A percentile compares a stretch with the other conserved stretches of the same genome.
phyloP scores from a whole-genome alignment of 2,329 filamentous ascomycete genomes.

The Aspergillus amoenus region DNA sequence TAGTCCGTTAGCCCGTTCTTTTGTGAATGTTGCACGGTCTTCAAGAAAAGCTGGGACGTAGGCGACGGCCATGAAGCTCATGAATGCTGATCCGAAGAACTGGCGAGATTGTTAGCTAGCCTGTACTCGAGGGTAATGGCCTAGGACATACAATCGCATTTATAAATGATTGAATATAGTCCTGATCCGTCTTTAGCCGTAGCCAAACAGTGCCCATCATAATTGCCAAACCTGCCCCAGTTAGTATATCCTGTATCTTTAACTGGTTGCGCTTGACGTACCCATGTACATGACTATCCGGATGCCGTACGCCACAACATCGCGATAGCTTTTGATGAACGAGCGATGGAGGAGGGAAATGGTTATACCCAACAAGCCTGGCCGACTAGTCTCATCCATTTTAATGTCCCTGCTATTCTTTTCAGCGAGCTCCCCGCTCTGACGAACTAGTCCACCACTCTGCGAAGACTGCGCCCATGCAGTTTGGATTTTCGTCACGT shows the following conservation, averaged over 20 bases:
- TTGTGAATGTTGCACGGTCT: conserved; percentile 69
- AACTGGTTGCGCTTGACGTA: conserved; percentile 14
- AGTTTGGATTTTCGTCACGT: conserved; percentile 54
- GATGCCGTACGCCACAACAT: conserved; percentile 81
- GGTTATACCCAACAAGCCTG: conserved; percentile 53
- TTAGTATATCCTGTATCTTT: background rate
- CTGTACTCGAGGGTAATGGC: background rate
- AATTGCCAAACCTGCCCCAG: conserved; percentile 63
- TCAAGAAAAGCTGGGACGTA: conserved; percentile 84
- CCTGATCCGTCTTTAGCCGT: conserved; percentile 65
- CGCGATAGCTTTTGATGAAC: conserved; percentile 80
- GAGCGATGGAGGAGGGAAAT: conserved; percentile 71
- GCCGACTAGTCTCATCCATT: conserved; percentile 30
- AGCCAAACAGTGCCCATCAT: conserved; percentile 91
- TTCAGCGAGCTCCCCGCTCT: conserved; percentile 16
- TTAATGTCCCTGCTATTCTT: conserved; percentile 24
- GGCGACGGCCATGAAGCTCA: conserved; percentile 80
- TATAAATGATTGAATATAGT: conserved; percentile 75
- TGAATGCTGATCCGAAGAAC: conserved; percentile 72
- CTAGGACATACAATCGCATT: conserved; percentile 66
- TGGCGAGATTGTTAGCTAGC: conserved; percentile 13
- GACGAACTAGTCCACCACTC: conserved; percentile 27
- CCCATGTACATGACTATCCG: conserved; percentile 78
- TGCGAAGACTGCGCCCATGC: conserved; percentile 56
- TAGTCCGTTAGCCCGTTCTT: conserved; percentile 78